Evolutionary conservation across 495 filamentous ascomycete genomes (phyloP), one percentile per base, ranked within the genome.

Genomic region (Amphirosellinia nigrospora): DNA sequence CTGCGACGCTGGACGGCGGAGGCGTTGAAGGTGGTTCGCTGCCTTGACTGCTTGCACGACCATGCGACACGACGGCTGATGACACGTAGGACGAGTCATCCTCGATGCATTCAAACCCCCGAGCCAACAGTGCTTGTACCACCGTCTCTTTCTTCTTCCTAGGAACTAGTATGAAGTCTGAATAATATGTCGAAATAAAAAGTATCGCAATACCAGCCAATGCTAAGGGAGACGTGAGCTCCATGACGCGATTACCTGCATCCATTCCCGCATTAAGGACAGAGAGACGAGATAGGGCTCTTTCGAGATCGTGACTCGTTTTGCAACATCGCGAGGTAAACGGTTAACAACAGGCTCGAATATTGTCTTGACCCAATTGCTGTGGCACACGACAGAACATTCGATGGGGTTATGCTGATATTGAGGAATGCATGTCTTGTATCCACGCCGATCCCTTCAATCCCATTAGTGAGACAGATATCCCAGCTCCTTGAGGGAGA

Each of bases 141-240:
- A 98, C 95, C 43, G 86, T 88, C 10, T 82, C 78, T 46, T 91
- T 89, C 78, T 89, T 88, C 72, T 90, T 91, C 46, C 85, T 81
- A 5, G 96, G 96, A 5, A 98, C 93, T 21, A 99, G 85, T 72
- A 99, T 97, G 82, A 97, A 99, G 80, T 99, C 96, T 15, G 93
- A 93, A 78, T 97, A 98, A 79, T 99, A 99, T 28, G 96, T 98
- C 0, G 95, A 97, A 76, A 98, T 96, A 84, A 99, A 98, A 80
- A 98, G 98, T 71, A 99, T 97, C 46, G 96, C 92, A 41, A 99
- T 95, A 75, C 93, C 92, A 36, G 95, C 94, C 78, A 98, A 82
- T 13, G 96, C 96, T 21, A 99, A 84, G 3, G 96, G 96, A 71
- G 89, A 94, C 6, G 96, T 97, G 39, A 99, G 79, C 74, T 98